phyloP scores from a whole-genome alignment of 805 yeast genomes.

The Saccharomycopsis malanga region DNA sequence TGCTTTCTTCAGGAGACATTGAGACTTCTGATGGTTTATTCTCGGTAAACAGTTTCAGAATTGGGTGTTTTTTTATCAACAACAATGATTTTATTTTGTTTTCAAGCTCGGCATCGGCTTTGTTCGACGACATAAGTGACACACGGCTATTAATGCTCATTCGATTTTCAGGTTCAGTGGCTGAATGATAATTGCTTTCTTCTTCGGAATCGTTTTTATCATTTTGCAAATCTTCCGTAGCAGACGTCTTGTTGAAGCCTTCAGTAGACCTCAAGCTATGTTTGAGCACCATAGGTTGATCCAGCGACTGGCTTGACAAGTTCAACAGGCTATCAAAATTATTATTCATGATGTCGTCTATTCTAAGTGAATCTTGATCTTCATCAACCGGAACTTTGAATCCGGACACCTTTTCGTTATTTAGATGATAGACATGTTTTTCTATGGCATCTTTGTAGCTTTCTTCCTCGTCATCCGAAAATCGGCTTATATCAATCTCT shows the following conservation, averaged over 20 bases:
- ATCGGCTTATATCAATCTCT: conserved; percentile 10
- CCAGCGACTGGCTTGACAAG: background rate
- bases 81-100: conserved; percentile 19
- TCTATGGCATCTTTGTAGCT: conserved; percentile 7
- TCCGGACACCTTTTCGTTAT: conserved; percentile 24
- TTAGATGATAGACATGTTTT: conserved; percentile 22
- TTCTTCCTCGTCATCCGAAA: conserved; percentile 8
- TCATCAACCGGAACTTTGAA: conserved; percentile 19
- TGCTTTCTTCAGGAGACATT: background rate
- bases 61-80: conserved; percentile 8
- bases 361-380: background rate
- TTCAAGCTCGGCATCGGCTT: conserved; percentile 22
- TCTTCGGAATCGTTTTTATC: background rate
- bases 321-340: no score
- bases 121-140: conserved; percentile 11
- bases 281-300: background rate
- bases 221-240: conserved; percentile 26
- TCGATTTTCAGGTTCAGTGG: background rate
- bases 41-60: no score
- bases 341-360: background rate
- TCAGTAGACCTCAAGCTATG: background rate
- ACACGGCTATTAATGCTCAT: background rate
- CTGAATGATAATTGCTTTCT: background rate
- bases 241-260: background rate
- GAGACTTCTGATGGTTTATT: background rate